phyloP scores from a whole-genome alignment of 768 basidiomycete genomes.

The Suillus brevipes region DNA sequence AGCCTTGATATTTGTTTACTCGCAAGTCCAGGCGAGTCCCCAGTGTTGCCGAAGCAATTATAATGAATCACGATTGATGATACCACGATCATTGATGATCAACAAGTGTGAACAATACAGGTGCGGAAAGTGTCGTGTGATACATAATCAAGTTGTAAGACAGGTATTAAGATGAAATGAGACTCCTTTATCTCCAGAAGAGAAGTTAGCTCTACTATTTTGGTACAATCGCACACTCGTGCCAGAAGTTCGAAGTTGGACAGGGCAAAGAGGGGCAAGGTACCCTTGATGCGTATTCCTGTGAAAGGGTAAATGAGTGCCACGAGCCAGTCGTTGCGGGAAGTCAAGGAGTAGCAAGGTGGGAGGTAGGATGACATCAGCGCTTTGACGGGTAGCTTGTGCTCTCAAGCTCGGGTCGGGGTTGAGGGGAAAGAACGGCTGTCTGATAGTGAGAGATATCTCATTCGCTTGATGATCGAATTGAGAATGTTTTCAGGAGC shows the following conservation, averaged over 20 bases:
- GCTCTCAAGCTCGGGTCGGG: background rate
- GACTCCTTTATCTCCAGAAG: background rate
- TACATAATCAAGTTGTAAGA: constrained; percentile 1
- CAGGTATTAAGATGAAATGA: background rate
- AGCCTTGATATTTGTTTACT: background rate
- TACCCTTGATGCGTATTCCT: background rate
- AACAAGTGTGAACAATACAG: background rate
- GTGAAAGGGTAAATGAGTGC: background rate
- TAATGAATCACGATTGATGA: background rate
- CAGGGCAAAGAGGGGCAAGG: background rate
- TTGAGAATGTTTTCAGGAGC: background rate
- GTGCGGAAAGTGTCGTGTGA: background rate
- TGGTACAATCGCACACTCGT: background rate
- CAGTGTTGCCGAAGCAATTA: background rate
- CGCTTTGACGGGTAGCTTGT: background rate
- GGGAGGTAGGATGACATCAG: background rate
- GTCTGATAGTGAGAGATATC: background rate
- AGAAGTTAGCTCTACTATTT: background rate
- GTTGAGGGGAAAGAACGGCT: constrained; percentile 1
- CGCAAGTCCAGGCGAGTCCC: background rate
- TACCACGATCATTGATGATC: background rate
- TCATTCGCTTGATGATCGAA: constrained; percentile 5
- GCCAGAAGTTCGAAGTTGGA: background rate
- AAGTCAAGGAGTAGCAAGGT: background rate
- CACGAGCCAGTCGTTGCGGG: background rate